Base-by-base conservation (phyloP, 805 yeast species). In the Maudiozyma turicensis region DNA sequence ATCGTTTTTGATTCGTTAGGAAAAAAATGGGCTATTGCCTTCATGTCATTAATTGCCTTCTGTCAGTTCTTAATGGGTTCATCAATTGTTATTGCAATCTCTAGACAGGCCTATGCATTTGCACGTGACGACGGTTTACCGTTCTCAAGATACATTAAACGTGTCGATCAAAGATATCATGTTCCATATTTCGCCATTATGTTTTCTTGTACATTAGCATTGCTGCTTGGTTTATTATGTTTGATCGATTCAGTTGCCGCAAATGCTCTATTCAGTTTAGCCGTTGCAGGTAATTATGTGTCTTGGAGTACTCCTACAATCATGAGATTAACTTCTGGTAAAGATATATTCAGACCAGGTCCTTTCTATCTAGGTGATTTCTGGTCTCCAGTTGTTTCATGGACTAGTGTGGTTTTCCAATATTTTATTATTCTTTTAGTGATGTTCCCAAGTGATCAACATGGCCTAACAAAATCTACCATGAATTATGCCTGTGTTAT, bases 61-160 rank as follows among this genome's bases (percentile, higher is more conserved):
- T 80, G 84, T 33, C 86, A 81, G 63, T 80, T 76, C 66, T 67
- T 81, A 50, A 82, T 81, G 86, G 84, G 84, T 14, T 72, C 78
- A 28, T 78, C 84, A 3, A 73, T 77, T 48, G 67, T 81, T 44
- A 73, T 81, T 44, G 86, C 87, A 9, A 74, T 77, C 6, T 80
- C 86, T 5, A 75, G 89, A 64, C 88, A 82, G 63, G 72, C 81
- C 45, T 83, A 84, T 80, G 87, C 88, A 1, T 81, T 82, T 63
- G 80, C 86, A 40, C 76, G 91, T 68, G 91, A 84, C 62, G 81
- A 82, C 57, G 89, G 88, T 13, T 71, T 84, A 49, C 90, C 90
- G 8, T 69, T 81, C 53, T 73, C 82, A 11, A 65, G 71, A 40
- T 69, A 69, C 58, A 72, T 84, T 52, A 78, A 81, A 54, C 75